phyloP scores from a whole-genome alignment of 768 basidiomycete genomes.

The Pholiota microspora region DNA sequence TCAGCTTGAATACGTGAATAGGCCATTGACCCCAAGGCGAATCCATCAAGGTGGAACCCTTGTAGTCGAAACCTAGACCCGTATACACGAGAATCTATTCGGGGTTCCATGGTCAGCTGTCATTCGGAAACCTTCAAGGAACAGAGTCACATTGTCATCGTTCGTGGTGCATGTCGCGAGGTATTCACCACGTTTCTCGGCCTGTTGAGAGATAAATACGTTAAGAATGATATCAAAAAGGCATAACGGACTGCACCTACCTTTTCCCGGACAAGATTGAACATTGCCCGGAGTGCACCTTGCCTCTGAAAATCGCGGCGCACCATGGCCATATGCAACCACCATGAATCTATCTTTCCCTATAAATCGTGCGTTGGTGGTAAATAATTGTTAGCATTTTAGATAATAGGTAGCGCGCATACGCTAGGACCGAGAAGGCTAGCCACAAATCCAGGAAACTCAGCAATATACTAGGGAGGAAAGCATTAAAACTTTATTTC shows the following conservation, averaged over 20 bases:
- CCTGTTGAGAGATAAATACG: not conserved
- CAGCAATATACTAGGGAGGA: slow-evolving; percentile 17
- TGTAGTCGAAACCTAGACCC: slow-evolving; percentile 18
- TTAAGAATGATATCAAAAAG: not conserved
- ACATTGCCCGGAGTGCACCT: slow-evolving; percentile 21
- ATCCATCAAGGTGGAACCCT: slow-evolving; percentile 21
- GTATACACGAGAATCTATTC: slow-evolving; percentile 24
- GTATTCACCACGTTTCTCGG: slow-evolving; percentile 8
- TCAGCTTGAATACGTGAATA: slow-evolving; percentile 20
- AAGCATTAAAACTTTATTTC: not conserved
- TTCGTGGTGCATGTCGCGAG: slow-evolving; percentile 15
- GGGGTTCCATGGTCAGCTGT: not conserved
- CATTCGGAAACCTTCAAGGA: not conserved
- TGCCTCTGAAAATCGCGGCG: slow-evolving; percentile 23
- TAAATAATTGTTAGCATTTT: not conserved
- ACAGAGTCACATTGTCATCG: slow-evolving; percentile 19
- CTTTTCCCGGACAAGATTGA: slow-evolving; percentile 23
- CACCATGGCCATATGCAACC: slow-evolving; percentile 27
- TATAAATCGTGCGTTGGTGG: slow-evolving; percentile 4
- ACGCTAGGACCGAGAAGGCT: slow-evolving; percentile 21
- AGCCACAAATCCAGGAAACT: slow-evolving; percentile 21
- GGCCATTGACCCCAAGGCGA: slow-evolving; percentile 28
- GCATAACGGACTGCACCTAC: slow-evolving; percentile 2
- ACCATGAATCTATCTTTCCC: slow-evolving; percentile 26
- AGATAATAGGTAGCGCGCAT: not conserved